These are phyloP conservation scores for Heliamphora exappendiculata DNA, from an alignment of 148 eudicot genomes.

Conservation along the genomic window DNA sequence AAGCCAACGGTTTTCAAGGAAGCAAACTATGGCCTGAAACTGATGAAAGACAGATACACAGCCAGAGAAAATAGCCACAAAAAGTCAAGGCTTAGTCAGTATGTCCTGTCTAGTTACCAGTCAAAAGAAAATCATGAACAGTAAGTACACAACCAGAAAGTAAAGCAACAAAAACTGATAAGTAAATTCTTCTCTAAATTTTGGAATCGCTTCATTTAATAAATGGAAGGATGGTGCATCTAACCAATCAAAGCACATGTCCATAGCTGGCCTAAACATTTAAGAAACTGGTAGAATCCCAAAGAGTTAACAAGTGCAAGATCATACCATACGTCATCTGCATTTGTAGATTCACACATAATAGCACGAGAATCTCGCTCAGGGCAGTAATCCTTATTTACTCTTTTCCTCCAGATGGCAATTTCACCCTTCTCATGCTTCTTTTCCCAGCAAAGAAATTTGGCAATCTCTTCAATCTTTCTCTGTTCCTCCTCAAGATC, in stretches of 20 bases:
- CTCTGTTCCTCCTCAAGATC: conserved; percentile 46
- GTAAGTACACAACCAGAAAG: background rate
- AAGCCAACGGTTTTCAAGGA: background rate
- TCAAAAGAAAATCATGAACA: too few species aligned
- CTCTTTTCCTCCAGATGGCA: conserved; percentile 50
- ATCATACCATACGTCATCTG: conserved; percentile 41
- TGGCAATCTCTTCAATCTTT: conserved; percentile 43
- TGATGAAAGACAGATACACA: background rate
- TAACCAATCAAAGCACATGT: background rate
- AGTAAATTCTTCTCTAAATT: background rate
- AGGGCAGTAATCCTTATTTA: conserved; percentile 22
- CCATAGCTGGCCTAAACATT: background rate
- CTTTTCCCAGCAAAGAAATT: conserved; percentile 57
- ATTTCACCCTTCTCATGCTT: conserved; percentile 45
- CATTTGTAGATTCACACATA: conserved; percentile 34
- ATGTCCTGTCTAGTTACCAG: background rate
- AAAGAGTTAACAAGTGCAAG: background rate
- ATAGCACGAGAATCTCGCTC: conserved; percentile 37
- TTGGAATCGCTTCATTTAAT: background rate
- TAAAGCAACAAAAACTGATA: background rate
- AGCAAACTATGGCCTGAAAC: background rate
- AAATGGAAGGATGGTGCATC: background rate
- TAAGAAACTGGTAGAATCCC: background rate
- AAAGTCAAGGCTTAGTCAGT: background rate
- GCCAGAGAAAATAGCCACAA: background rate